Evolutionary conservation across 192 early-diverging fungal species (phyloP), one percentile per base, ranked within the genome.

Genomic region (Haplosporangium gracile): DNA sequence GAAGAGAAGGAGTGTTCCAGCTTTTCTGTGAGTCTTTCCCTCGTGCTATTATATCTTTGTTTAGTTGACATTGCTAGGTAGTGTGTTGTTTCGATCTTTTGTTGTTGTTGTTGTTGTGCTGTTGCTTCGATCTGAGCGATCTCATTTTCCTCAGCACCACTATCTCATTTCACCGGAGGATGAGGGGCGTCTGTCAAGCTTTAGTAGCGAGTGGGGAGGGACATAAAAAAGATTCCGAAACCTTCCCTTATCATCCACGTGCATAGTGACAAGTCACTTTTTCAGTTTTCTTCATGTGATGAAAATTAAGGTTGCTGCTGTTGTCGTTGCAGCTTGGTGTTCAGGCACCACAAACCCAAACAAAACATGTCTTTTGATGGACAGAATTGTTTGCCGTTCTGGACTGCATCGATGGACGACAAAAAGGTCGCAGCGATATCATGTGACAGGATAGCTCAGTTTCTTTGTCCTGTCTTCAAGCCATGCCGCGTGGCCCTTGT

Each of bases 231-330:
- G 60, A 65, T 65, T 65, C 60, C 60, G 60, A 65, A 65, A 65
- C 60, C 60, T 65, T 65, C 60, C 60, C 60, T 65, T 65, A 65
- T 65, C 60, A 65, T 65, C 60, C 60, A 65, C 60, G 60, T 65
- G 60, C 26, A 29, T 65, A 65, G 29, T 4, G 26, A 65, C 29
- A 26, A 65, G 60, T 65, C 60, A 65, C 60, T 65, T 13, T 24
- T n/a, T 57, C 11, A 26, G 29, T 29, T 3, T 26, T 65, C 49
- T 32, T 26, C 60, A 65, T 65, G 60, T 65, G 60, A 65, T 29
- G 26, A 29, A 29, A 65, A 32, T 13, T 32, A 65, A 65, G 26
- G 60, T 26, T 24, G n/a, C 60, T 7, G 4, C 11, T 11, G 26
- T 26, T 3, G 13, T 65, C 24, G 55, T n/a, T 26, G 26, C 20